phyloP scores from a whole-genome alignment of 306 rosid genomes.

The Canavalia ensiformis region DNA sequence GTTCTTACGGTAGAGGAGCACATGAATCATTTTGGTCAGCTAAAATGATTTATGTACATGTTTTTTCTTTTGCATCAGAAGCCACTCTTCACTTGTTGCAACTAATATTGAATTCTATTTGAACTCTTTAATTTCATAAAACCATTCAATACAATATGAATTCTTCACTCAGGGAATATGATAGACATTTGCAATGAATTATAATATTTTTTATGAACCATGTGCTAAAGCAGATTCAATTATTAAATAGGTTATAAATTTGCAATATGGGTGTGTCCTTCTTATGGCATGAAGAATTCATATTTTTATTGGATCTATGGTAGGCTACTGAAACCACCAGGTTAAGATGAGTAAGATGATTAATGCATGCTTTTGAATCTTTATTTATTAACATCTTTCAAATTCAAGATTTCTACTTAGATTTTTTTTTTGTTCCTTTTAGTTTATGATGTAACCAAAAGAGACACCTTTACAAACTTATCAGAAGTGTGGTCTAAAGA shows the following conservation, averaged over 20 bases:
- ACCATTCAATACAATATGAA: neutral
- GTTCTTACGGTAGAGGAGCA: constrained; percentile 93
- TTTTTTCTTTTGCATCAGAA: constrained; percentile 11
- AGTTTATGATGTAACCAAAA: constrained; percentile 93
- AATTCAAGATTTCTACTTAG: constrained; percentile 8
- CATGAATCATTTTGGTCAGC: constrained; percentile 92
- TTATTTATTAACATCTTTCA: constrained; percentile 9
- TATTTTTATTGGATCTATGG: no score
- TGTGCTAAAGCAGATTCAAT: constrained; percentile 62
- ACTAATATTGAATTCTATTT: neutral
- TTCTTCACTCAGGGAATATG: neutral
- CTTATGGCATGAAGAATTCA: no score
- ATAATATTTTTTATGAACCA: constrained; percentile 37
- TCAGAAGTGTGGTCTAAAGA: constrained; percentile 96
- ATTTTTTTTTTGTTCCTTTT: constrained; percentile 22
- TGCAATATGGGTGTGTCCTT: neutral
- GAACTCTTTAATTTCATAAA: neutral
- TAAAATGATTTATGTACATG: constrained; percentile 30
- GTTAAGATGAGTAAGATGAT: neutral
- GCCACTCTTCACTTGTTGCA: constrained; percentile 4
- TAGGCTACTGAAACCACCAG: no score
- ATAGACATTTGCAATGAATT: constrained; percentile 9
- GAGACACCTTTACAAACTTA: constrained; percentile 85
- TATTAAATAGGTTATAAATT: neutral
- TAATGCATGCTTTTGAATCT: neutral